These are phyloP conservation scores for Sparassis latifolia DNA, from an alignment of 1,284 basidiomycete species.

Conservation along the genomic window DNA sequence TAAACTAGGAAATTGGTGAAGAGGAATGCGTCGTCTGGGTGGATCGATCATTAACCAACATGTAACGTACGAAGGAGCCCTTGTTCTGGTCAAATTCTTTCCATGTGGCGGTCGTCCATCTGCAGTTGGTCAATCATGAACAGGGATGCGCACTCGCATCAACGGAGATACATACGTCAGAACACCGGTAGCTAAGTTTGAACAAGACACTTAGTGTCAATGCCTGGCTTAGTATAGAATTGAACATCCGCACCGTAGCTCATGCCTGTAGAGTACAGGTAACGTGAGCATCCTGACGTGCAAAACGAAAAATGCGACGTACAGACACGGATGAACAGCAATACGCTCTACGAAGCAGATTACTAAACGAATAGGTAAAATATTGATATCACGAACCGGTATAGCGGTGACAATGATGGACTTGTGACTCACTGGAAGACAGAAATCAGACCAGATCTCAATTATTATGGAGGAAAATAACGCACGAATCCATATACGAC, in stretches of 20 bases:
- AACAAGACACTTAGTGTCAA: neutral
- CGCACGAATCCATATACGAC: constrained; percentile 6
- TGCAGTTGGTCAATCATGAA: neutral
- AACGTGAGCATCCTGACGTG: too few relatives aligned
- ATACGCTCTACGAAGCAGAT: neutral
- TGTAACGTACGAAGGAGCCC: neutral
- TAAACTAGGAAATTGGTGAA: constrained; percentile 1
- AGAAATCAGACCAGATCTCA: neutral
- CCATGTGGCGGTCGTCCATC: neutral
- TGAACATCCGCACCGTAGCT: too few relatives aligned
- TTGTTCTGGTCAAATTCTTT: neutral
- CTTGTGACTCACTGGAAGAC: neutral
- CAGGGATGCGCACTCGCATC: neutral
- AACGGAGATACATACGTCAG: constrained; percentile 1
- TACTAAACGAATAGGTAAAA: too few relatives aligned
- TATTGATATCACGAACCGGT: neutral
- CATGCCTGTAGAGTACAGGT: too few relatives aligned
- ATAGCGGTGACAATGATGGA: neutral
- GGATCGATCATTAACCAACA: too few relatives aligned
- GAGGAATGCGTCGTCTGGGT: too few relatives aligned
- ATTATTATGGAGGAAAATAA: neutral
- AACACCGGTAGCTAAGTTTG: neutral
- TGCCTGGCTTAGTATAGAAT: neutral
- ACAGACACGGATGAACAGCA: constrained; percentile 1
- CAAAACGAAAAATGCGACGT: neutral